Percentiles rank a stretch among this genome's conserved stretches.
These are phyloP conservation scores for Porodaedalea pini DNA, from an alignment of 1,284 basidiomycete genomes.

Conservation along the genomic window DNA sequence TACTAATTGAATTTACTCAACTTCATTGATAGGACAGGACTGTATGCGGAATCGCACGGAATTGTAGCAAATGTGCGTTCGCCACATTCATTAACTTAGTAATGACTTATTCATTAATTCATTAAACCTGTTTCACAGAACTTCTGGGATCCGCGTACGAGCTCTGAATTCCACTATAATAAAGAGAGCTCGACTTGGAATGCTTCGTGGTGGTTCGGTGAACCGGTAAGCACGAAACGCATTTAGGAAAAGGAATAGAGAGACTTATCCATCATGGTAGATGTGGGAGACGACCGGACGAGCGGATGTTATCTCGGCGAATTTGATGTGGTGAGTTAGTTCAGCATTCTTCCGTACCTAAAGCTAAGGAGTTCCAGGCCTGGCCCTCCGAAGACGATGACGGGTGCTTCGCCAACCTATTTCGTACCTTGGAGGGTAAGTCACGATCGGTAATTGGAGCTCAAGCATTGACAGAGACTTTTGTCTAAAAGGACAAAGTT, in stretches of 20 bases:
- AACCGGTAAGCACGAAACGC: slow-evolving; percentile 58
- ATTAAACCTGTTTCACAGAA: slow-evolving; percentile 48
- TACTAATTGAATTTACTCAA: slow-evolving; percentile 5
- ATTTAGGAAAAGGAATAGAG: background rate
- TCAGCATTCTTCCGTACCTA: background rate
- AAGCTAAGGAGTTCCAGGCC: slow-evolving; percentile 48
- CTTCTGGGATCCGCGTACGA: slow-evolving; percentile 74
- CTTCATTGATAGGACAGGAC: slow-evolving; percentile 63
- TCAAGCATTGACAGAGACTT: background rate
- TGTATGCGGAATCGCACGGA: slow-evolving; percentile 85
- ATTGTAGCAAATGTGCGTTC: slow-evolving; percentile 79
- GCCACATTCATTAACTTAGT: background rate
- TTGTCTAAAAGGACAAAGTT: slow-evolving; percentile 48
- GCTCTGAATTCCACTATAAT: slow-evolving; percentile 70
- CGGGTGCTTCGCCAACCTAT: slow-evolving; percentile 66
- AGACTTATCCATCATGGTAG: slow-evolving; percentile 34
- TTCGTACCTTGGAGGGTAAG: slow-evolving; percentile 73
- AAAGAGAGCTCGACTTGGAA: slow-evolving; percentile 58
- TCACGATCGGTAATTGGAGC: slow-evolving; percentile 3
- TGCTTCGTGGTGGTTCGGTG: slow-evolving; percentile 80
- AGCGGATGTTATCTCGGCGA: slow-evolving; percentile 73
- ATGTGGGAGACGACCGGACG: slow-evolving; percentile 86
- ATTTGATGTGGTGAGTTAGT: slow-evolving; percentile 79
- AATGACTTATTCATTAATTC: background rate
- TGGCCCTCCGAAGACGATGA: slow-evolving; percentile 68